Conservation (phyloP, 208 protist genomes). For the Zelonia costaricensis region DNA sequence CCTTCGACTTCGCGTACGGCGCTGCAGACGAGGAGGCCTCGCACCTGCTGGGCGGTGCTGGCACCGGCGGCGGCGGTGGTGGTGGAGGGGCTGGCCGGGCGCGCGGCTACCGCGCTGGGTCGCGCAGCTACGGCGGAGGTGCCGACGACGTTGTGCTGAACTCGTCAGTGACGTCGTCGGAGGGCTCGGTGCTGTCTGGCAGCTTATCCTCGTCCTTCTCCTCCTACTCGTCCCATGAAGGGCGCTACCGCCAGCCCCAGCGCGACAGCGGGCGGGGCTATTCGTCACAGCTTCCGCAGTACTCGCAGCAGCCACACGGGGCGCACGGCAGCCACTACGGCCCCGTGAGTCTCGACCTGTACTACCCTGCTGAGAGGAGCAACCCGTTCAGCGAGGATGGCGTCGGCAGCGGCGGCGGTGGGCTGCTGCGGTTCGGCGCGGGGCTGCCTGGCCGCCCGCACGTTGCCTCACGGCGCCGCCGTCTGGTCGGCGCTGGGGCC, state of each 20-base stretch:
- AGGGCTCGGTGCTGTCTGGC: slow-evolving; percentile 3
- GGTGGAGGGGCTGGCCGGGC: not conserved
- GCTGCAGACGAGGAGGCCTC: slow-evolving; percentile 10
- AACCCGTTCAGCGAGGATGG: not conserved
- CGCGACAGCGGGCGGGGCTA: not conserved
- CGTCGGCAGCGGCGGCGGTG: no score
- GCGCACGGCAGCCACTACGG: no score
- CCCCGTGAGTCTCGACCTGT: not conserved
- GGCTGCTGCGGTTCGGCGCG: not conserved
- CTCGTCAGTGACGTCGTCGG: slow-evolving; percentile 2
- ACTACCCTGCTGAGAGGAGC: not conserved
- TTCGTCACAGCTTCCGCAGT: no score
- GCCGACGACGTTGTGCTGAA: not conserved
- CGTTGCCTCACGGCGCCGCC: slow-evolving; percentile 9
- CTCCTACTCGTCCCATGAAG: not conserved
- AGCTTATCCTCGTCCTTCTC: slow-evolving; percentile 2
- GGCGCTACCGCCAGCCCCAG: not conserved
- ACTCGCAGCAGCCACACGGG: no score
- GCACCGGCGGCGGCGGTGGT: not conserved
- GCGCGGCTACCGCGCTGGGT: no score
- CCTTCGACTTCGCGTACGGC: slow-evolving; percentile 31
- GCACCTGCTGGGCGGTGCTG: not conserved
- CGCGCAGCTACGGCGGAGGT: not conserved
- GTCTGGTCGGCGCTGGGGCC: slow-evolving; percentile 1
- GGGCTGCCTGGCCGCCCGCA: not conserved